Conservation (phyloP, 306 rosid genomes). For the Gynostemma pentaphyllum region DNA sequence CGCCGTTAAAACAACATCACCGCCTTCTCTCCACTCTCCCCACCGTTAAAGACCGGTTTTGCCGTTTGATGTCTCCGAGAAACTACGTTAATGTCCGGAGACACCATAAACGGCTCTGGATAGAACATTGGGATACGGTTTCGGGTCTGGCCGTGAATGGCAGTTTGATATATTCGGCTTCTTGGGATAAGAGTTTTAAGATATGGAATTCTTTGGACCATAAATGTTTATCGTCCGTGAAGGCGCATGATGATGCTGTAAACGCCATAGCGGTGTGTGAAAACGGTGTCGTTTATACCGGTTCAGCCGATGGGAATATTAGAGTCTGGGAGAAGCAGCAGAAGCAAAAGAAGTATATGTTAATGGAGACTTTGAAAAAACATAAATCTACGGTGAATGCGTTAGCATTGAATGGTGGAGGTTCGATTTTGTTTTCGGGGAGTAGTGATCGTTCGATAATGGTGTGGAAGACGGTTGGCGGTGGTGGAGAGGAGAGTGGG, state of each 20-base stretch:
- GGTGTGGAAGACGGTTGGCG: conserved; percentile 26
- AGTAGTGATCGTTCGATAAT: conserved; percentile 13
- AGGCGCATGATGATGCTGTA: conserved; percentile 51
- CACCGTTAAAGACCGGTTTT: conserved; percentile 33
- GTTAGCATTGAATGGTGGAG: conserved; percentile 4
- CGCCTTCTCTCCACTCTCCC: conserved; percentile 42
- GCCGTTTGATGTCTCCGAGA: conserved; percentile 28
- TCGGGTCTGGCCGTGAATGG: conserved; percentile 28
- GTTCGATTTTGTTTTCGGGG: conserved; percentile 7
- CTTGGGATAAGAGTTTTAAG: conserved; percentile 59
- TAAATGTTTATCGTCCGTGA: conserved; percentile 43
- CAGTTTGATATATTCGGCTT: conserved; percentile 34
- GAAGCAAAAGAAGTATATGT: conserved; percentile 12
- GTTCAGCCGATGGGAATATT: conserved; percentile 40
- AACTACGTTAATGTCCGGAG: conserved; percentile 39
- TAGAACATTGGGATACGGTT: conserved; percentile 50
- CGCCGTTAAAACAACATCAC: conserved; percentile 31
- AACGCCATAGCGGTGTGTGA: conserved; percentile 34
- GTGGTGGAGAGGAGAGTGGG: conserved; percentile 1
- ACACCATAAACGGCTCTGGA: conserved; percentile 39
- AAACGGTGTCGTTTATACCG: conserved; percentile 48
- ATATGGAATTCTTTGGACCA: conserved; percentile 31
- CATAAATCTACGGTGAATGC: conserved; percentile 17
- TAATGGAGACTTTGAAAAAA: conserved; percentile 3
- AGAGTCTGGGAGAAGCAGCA: conserved; percentile 42